Base-by-base conservation (phyloP, 352 stramenopile genomes). In the Globisporangium nodosum region DNA sequence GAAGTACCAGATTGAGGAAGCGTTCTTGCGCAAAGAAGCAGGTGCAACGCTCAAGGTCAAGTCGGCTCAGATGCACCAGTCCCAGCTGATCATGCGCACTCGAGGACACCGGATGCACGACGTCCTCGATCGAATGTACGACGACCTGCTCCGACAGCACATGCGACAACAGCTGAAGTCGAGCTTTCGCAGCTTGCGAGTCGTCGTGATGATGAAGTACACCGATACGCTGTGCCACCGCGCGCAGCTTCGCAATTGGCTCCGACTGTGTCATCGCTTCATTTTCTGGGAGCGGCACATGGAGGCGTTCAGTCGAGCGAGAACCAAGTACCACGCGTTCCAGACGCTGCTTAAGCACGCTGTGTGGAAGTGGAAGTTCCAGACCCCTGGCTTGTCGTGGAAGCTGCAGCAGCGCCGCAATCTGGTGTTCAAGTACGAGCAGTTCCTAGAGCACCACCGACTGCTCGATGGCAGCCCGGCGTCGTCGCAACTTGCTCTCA, bases 91-190 rank as follows among this genome's bases (percentile, higher is more conserved):
- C 33, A 52, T 88, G 40, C 68, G 74, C 8, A 74, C 64, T 27
- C 64, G 78, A 20, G 74, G 64, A 3, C 73, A 79, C 52, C 74
- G 70, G 31, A 65, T 88, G 39, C 75, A 88, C 63, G 76, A 88
- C 52, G 71, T 60, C n/a, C 75, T 88, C 7, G 78, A 86, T 54
- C 76, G 77, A 47, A 68, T 84, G 4, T 88, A 77, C 24, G 73
- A 85, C 31, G 65, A 76, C n/a, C 54, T 88, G 20, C 55, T 77
- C 24, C 45, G 71, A 18, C 73, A 85, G 58, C 64, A 78, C 47
- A 70, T 62, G 49, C 54, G 46, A 18, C 61, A 70, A 27, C 65
- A 82, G 49, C 48, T 87, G 0, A 81, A 69, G 21, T 85, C 76
- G 6, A 87, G 73, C 27, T 88, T 88, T 30, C 76, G 76, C 7